Percentiles rank a stretch among this genome's conserved stretches.
phyloP scores from a whole-genome alignment of 805 yeast species.

The Debaryomyces prosopidis region DNA sequence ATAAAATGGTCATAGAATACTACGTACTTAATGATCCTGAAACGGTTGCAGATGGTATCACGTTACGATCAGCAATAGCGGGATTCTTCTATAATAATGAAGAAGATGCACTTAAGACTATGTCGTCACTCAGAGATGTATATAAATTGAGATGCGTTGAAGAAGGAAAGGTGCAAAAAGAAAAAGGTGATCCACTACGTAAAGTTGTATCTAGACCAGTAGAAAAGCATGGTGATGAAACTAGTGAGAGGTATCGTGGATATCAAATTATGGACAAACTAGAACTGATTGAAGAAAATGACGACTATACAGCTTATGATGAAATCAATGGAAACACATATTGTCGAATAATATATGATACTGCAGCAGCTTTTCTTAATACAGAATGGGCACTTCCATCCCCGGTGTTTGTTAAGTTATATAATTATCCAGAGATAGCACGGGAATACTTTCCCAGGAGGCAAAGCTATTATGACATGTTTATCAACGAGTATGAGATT shows the following conservation, averaged over 20 bases:
- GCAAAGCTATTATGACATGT: constrained; percentile 3
- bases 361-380: constrained; percentile 1
- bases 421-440: constrained; percentile 3
- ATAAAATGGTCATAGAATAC: constrained; percentile 5
- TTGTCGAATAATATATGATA: constrained; percentile 2
- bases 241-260: no score
- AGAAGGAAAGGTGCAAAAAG: neutral
- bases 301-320: neutral
- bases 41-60: constrained; percentile 7
- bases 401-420: constrained; percentile 4
- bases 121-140: neutral
- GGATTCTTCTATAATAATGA: constrained; percentile 1
- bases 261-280: no score
- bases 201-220: no score
- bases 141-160: constrained; percentile 1
- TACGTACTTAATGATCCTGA: constrained; percentile 7
- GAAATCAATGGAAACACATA: constrained; percentile 3
- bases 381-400: neutral
- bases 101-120: constrained; percentile 1
- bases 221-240: no score
- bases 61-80: constrained; percentile 5
- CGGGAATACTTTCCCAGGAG: neutral
- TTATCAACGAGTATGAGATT: neutral
- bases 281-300: constrained; percentile 1
- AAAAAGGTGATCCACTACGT: no score